Conservation (phyloP, 108 stramenopile species). For the Pseudonitzschia multiseries region DNA sequence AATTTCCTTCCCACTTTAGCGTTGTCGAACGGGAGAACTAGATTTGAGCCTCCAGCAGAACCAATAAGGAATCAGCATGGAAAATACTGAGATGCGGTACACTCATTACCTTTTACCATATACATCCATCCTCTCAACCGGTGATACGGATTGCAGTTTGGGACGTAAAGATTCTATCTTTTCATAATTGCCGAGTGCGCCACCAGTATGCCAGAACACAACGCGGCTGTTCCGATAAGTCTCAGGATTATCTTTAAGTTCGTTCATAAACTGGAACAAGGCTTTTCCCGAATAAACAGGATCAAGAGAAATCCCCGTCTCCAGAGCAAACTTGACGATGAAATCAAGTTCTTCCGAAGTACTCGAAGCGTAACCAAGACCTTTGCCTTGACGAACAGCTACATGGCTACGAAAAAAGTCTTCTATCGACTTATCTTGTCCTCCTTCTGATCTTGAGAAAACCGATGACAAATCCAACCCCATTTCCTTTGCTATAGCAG, state of each 20-base stretch:
- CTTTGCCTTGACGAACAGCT: conserved; percentile 77
- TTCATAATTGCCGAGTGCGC: conserved; percentile 81
- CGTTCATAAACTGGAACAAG: conserved; percentile 71
- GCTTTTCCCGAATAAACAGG: conserved; percentile 91
- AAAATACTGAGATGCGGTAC: neutral
- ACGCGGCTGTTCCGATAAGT: conserved; percentile 55
- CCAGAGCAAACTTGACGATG: conserved; percentile 56
- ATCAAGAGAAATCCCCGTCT: conserved; percentile 87
- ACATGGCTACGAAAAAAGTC: conserved; percentile 55
- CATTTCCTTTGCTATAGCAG: conserved; percentile 71
- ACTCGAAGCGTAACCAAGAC: conserved; percentile 73
- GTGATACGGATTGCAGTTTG: conserved; percentile 32
- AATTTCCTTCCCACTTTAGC: too few species aligned
- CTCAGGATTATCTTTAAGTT: conserved; percentile 33
- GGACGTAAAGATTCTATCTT: conserved; percentile 54
- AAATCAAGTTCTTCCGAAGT: conserved; percentile 82
- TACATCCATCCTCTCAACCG: conserved; percentile 54
- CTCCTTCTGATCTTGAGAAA: neutral
- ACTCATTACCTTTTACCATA: conserved; percentile 33
- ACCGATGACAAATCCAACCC: conserved; percentile 37
- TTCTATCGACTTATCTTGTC: conserved; percentile 28
- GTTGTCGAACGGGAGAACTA: too few species aligned
- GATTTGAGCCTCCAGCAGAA: too few species aligned
- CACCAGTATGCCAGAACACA: conserved; percentile 92
- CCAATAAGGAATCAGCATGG: too few species aligned